These are phyloP conservation scores for Rhytidhysteron rufulum DNA, from an alignment of 2,329 filamentous ascomycete genomes.

Conservation along the genomic window DNA sequence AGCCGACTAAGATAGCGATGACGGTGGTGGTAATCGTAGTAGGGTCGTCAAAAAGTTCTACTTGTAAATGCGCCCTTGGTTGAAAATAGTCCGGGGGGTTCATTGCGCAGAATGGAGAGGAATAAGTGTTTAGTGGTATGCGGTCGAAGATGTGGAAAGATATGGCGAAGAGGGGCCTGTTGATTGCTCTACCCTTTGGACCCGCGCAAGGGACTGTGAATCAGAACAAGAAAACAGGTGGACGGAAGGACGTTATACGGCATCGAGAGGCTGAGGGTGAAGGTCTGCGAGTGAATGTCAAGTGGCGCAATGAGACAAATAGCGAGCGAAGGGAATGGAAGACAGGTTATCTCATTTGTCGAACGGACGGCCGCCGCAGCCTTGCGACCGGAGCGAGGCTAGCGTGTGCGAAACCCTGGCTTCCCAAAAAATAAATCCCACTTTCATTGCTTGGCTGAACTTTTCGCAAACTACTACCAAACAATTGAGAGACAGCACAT, in stretches of 20 bases:
- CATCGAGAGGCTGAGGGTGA: constrained; percentile 22
- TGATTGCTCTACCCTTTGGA: constrained; percentile 28
- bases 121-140: constrained; percentile 1
- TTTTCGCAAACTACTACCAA: no score
- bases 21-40: constrained; percentile 12
- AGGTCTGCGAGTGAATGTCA: neutral
- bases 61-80: no score
- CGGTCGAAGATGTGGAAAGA: constrained; percentile 11
- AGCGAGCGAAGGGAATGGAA: constrained; percentile 1
- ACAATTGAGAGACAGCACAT: no score
- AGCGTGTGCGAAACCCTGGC: no score
- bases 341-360: no score
- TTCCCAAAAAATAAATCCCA: no score
- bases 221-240: constrained; percentile 25
- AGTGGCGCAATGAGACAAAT: neutral
- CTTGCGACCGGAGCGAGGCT: neutral
- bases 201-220: constrained; percentile 23
- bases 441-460: no score
- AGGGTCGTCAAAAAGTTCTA: neutral
- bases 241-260: constrained; percentile 24
- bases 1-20: constrained; percentile 16
- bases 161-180: constrained; percentile 2
- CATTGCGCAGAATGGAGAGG: no score
- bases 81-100: constrained; percentile 9
- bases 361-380: neutral